These are phyloP conservation scores for Shiraia bambusicola DNA, from an alignment of 2,329 filamentous ascomycete genomes.

Conservation along the genomic window DNA sequence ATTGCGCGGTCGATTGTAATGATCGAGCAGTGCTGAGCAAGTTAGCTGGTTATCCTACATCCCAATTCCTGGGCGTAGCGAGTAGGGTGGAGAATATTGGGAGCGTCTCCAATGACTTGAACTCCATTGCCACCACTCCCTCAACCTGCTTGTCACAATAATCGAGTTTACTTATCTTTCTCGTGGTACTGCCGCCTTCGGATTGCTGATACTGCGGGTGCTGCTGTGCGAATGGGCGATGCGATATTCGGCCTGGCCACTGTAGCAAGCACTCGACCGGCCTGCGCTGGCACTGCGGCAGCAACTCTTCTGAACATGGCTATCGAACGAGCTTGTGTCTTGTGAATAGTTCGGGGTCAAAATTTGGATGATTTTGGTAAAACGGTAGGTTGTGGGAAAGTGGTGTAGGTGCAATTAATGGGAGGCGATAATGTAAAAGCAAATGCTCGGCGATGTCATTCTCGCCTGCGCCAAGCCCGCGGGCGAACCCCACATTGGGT, in stretches of 20 bases:
- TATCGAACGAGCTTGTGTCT: slow-evolving; percentile 25
- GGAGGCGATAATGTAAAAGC: slow-evolving; percentile 3
- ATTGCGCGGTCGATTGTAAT: slow-evolving; percentile 78
- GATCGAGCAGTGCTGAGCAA: slow-evolving; percentile 64
- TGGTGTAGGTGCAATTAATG: background rate
- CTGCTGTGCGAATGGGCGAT: slow-evolving; percentile 48
- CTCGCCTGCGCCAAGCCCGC: slow-evolving; percentile 5
- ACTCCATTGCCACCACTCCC: slow-evolving; percentile 15
- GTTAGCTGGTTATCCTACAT: slow-evolving; percentile 42
- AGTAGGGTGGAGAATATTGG: slow-evolving; percentile 6
- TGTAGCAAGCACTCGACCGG: slow-evolving; percentile 53
- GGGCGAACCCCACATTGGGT: slow-evolving; percentile 22
- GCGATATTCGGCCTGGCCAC: slow-evolving; percentile 53
- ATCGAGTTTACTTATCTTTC: slow-evolving; percentile 57
- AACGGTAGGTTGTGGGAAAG: background rate
- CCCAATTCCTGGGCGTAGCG: slow-evolving; percentile 2
- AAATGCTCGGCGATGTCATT: slow-evolving; percentile 9
- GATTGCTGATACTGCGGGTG: slow-evolving; percentile 44
- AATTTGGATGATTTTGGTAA: slow-evolving; percentile 13
- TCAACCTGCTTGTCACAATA: slow-evolving; percentile 3
- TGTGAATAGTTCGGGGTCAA: slow-evolving; percentile 5
- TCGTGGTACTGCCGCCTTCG: slow-evolving; percentile 61
- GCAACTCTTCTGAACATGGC: slow-evolving; percentile 61
- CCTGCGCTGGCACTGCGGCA: slow-evolving; percentile 55
- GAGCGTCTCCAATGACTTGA: slow-evolving; percentile 3